Percentiles rank a stretch among this genome's conserved stretches.
phyloP scores from a whole-genome alignment of 2,329 filamentous ascomycete species.

The Nigrograna mackinnonii region DNA sequence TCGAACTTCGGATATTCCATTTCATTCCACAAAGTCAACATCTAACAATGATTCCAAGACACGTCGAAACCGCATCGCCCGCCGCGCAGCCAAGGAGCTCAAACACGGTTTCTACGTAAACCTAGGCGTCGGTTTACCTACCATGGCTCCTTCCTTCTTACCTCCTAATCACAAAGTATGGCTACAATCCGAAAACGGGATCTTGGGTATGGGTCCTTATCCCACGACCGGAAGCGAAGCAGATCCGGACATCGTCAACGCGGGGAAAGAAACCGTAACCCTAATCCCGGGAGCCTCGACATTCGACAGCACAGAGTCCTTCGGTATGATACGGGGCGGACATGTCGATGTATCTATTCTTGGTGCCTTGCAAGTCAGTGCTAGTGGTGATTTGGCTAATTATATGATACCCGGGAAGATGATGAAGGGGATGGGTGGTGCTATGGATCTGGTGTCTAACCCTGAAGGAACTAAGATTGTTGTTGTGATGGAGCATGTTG shows the following conservation, averaged over 20 bases:
- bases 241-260: conserved; percentile 88
- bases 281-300: conserved; percentile 77
- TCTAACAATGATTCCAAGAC: conserved; percentile 14
- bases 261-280: conserved; percentile 91
- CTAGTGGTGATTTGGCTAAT: conserved; percentile 80
- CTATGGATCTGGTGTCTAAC: conserved; percentile 89
- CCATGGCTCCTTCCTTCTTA: conserved; percentile 83
- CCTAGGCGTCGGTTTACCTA: conserved; percentile 90
- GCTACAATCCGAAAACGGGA: conserved; percentile 60
- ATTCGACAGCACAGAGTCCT: conserved; percentile 86
- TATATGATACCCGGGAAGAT: conserved; percentile 90
- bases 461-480: conserved; percentile 83
- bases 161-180: conserved; percentile 56
- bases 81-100: conserved; percentile 85
- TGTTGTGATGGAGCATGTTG: conserved; percentile 91
- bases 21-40: conserved; percentile 9
- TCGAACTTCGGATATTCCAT: too few relatives aligned
- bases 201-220: conserved; percentile 49
- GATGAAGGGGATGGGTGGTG: conserved; percentile 86
- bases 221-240: conserved; percentile 67
- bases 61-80: conserved; percentile 76
- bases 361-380: conserved; percentile 86
- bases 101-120: conserved; percentile 96
- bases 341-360: conserved; percentile 87
- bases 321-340: conserved; percentile 90